Conservation (phyloP, 1,284 basidiomycete genomes). For the Rhodotorula sp. region DNA sequence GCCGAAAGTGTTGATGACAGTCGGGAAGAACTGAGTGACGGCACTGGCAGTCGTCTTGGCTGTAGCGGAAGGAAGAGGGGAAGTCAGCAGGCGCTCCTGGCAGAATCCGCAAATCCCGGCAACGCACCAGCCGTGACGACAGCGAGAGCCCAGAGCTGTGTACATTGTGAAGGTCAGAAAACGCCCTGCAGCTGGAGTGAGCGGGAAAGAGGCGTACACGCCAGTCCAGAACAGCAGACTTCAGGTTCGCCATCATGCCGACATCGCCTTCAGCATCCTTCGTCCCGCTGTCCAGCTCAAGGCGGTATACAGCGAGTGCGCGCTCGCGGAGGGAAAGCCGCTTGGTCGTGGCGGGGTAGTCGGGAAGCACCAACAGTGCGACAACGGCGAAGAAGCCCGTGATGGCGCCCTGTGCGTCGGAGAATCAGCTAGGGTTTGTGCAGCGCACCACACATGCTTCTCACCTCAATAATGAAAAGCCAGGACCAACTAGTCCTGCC, state of each 20-base stretch:
- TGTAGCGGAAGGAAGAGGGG: no score
- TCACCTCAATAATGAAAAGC: slow-evolving; percentile 41
- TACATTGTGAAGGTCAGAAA: no score
- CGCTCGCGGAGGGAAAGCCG: slow-evolving; percentile 65
- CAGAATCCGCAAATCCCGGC: no score
- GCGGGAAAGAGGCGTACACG: no score
- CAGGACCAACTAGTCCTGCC: slow-evolving; percentile 73
- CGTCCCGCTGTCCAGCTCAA: slow-evolving; percentile 33
- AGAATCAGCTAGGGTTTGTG: not conserved
- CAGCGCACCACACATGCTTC: no score
- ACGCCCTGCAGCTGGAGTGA: no score
- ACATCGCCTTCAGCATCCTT: slow-evolving; percentile 62
- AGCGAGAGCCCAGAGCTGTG: slow-evolving; percentile 61
- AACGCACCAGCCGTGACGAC: no score
- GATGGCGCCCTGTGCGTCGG: slow-evolving; percentile 49
- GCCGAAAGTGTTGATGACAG: slow-evolving; percentile 66
- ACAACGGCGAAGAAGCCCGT: slow-evolving; percentile 62
- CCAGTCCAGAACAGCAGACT: no score
- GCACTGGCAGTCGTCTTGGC: slow-evolving; percentile 19
- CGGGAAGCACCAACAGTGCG: slow-evolving; percentile 71
- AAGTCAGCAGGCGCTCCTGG: no score
- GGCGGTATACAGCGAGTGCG: slow-evolving; percentile 57
- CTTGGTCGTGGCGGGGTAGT: slow-evolving; percentile 67
- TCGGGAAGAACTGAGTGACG: slow-evolving; percentile 60
- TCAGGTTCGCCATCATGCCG: slow-evolving; percentile 54